These are phyloP conservation scores for Protomyces pachydermus DNA, from an alignment of 1,139 yeast genomes.

Conservation along the genomic window DNA sequence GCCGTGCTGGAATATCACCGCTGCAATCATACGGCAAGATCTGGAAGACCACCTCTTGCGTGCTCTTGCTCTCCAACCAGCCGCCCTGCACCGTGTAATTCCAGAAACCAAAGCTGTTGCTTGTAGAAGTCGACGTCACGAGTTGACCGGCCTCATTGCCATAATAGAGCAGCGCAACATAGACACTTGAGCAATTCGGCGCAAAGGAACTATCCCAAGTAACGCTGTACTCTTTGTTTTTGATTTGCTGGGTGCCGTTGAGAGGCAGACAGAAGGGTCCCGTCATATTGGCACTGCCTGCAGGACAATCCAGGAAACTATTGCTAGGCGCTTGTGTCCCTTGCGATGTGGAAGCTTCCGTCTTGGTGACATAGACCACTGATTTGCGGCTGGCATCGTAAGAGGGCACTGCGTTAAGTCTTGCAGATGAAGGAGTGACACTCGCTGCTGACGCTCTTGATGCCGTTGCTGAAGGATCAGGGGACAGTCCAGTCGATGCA, in stretches of 20 bases:
- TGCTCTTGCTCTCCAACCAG: constrained; percentile 10
- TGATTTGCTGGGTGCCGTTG: constrained; percentile 24
- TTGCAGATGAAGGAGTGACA: background rate
- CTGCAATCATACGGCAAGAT: constrained; percentile 4
- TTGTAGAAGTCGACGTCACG: constrained; percentile 1
- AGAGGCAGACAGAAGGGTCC: constrained; percentile 19
- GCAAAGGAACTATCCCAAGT: constrained; percentile 18
- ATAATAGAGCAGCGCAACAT: constrained; percentile 13
- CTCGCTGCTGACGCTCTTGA: background rate
- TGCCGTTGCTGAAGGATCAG: background rate
- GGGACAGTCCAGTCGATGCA: background rate
- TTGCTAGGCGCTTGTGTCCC: background rate
- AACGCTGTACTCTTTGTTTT: constrained; percentile 15
- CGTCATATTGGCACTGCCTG: constrained; percentile 10
- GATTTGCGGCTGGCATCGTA: background rate
- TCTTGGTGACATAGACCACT: background rate
- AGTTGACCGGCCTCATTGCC: constrained; percentile 13
- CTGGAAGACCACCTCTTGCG: constrained; percentile 12
- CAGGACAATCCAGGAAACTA: constrained; percentile 6
- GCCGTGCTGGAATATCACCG: background rate
- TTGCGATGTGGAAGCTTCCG: background rate
- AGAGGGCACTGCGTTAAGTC: background rate
- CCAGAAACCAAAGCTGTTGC: constrained; percentile 17
- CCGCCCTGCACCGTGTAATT: constrained; percentile 14
- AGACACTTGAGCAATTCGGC: constrained; percentile 14